These are phyloP conservation scores for Aegilops speltoides DNA, from an alignment of 176 grass and related monocot species.

Conservation along the genomic window DNA sequence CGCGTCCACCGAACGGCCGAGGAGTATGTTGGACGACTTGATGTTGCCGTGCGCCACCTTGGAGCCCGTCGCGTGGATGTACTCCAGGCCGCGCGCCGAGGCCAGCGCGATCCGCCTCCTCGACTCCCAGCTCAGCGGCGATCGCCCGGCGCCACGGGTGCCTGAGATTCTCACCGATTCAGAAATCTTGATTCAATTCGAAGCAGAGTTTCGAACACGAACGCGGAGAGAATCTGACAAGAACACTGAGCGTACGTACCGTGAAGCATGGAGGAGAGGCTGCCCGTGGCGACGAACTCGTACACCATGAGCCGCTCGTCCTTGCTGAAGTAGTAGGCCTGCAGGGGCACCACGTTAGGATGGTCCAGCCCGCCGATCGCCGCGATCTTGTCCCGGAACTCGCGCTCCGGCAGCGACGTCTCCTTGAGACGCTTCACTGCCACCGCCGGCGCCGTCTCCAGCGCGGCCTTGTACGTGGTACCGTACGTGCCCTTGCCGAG, in stretches of 20 bases:
- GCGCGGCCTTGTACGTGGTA: constrained; percentile 81
- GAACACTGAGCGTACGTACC: constrained; percentile 46
- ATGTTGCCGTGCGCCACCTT: constrained; percentile 68
- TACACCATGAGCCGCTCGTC: constrained; percentile 87
- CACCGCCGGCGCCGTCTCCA: constrained; percentile 52
- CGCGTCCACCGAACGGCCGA: constrained; percentile 51
- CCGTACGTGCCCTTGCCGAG: constrained; percentile 83
- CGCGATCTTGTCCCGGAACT: constrained; percentile 67
- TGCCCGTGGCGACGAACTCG: constrained; percentile 65
- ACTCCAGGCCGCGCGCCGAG: constrained; percentile 64
- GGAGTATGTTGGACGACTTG: constrained; percentile 74
- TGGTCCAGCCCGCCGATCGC: constrained; percentile 67
- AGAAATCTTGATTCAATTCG: background rate
- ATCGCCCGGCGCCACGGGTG: constrained; percentile 56
- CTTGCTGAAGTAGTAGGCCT: constrained; percentile 77
- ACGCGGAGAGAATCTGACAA: background rate
- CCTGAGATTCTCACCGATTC: constrained; percentile 17
- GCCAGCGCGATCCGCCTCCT: constrained; percentile 59
- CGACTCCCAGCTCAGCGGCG: constrained; percentile 62
- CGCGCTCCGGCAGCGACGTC: constrained; percentile 57
- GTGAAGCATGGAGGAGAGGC: constrained; percentile 78
- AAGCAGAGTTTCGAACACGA: background rate
- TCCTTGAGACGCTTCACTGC: constrained; percentile 77
- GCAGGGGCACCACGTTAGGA: constrained; percentile 65
- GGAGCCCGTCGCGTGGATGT: constrained; percentile 75